Base-by-base conservation (phyloP, 768 basidiomycete species). In the Lentinula lateritia region DNA sequence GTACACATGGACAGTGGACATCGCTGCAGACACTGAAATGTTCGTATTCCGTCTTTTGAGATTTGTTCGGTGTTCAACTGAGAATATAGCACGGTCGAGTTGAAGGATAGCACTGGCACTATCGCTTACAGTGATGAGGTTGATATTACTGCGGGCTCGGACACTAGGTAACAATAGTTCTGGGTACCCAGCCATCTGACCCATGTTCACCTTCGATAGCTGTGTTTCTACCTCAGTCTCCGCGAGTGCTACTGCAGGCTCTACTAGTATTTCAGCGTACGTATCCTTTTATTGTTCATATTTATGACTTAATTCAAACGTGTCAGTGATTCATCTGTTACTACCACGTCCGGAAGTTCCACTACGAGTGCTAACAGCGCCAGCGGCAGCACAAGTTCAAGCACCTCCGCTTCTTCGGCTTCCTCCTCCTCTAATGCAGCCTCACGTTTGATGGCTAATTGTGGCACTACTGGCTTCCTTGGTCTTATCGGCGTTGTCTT, bases 81-180 rank as follows among this genome's bases (percentile, higher is more conserved):
- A 36, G 13, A 2, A 18, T 64, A 12, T 55, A 91, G 89, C 65
- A 81, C 81, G n/a, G 65, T 83, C 38, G 68, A 68, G 12, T 61
- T 88, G 64, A 87, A 84, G 73, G 89, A 90, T 63, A 72, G 71
- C 67, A 82, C 82, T 13, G 89, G 89, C 15, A 15, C 68, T 1
- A 69, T 66, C 8, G 82, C 77, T 6, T 91, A 78, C 72, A 82
- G 83, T 13, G 82, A 83, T 55, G 72, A 75, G 2, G 74, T 84
- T 36, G 82, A 74, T 0, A 70, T 90, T 52, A 64, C 71, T 58
- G 2, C 68, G 5, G 73, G 82, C 34, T 52, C 67, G 10, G 73
- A 77, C 61, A 63, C 66, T 7, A 74, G 72, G 81, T 80, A 65
- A 56, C 28, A 28, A 28, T 28, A 28, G 1, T 28, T 28, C 28